Evolutionary conservation across 1,284 basidiomycete genomes (phyloP).

Genomic region (Mycena sp.): DNA sequence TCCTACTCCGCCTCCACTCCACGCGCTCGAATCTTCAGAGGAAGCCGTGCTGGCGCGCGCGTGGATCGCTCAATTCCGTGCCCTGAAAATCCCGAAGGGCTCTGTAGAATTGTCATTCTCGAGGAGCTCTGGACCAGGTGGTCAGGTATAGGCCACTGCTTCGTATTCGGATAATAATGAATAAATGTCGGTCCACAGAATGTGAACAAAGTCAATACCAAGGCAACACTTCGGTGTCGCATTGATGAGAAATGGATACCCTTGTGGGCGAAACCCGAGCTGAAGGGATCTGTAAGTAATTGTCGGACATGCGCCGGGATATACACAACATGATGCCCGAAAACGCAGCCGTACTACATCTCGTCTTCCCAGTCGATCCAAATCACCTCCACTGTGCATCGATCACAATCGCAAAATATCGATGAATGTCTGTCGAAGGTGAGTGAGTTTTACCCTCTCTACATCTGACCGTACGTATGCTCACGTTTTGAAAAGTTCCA

Average conservation of each 20-base stretch:
- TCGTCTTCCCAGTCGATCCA: constrained; percentile 71
- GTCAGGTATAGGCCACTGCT: constrained; percentile 60
- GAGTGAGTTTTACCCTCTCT: background rate
- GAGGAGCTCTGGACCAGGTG: constrained; percentile 81
- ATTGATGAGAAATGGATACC: constrained; percentile 74
- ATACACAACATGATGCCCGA: background rate
- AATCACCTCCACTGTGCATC: constrained; percentile 70
- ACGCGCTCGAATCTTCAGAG: constrained; percentile 44
- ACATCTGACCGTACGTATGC: background rate
- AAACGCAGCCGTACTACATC: constrained; percentile 67
- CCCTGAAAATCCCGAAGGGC: constrained; percentile 52
- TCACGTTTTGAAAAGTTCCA: constrained; percentile 57
- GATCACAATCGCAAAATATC: constrained; percentile 81
- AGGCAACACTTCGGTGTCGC: constrained; percentile 69
- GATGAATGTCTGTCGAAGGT: constrained; percentile 78
- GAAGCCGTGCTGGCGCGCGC: constrained; percentile 55
- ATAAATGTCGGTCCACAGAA: constrained; percentile 58
- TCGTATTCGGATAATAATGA: background rate
- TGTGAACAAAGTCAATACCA: constrained; percentile 86
- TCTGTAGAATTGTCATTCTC: constrained; percentile 71
- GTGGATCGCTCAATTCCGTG: constrained; percentile 63
- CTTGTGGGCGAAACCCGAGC: constrained; percentile 62
- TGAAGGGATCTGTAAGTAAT: constrained; percentile 62
- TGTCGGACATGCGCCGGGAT: too few species aligned
- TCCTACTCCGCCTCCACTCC: constrained; percentile 48